Conservation (phyloP, 2,329 filamentous ascomycete genomes). For the Juglanconis juglandina region DNA sequence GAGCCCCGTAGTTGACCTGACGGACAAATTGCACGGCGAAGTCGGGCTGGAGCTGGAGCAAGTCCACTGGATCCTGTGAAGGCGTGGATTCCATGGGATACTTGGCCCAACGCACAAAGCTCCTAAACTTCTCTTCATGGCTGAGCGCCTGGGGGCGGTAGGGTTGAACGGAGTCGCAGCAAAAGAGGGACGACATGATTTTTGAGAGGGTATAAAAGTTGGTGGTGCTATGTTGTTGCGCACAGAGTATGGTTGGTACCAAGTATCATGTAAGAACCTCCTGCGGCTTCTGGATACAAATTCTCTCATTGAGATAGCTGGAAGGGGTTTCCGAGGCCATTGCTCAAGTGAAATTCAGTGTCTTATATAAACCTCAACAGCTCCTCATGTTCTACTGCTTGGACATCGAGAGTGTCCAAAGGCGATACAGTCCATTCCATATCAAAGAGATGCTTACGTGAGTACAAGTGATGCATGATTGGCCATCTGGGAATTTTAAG, state of each 20-base stretch:
- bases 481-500: not conserved
- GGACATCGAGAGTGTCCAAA: not conserved
- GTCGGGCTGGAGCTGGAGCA: constrained; percentile 11
- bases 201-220: not conserved
- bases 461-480: not conserved
- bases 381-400: not conserved
- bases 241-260: not conserved
- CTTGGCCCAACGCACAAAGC: constrained; percentile 30
- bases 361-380: not conserved
- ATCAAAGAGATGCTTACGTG: not conserved
- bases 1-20: constrained; percentile 42
- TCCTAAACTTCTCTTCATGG: constrained; percentile 26
- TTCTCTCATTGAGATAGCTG: not conserved
- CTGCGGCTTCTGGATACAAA: not conserved
- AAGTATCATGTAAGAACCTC: too few species aligned
- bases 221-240: not conserved
- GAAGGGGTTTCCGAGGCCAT: not conserved
- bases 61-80: constrained; percentile 3
- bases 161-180: constrained; percentile 22
- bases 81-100: constrained; percentile 22
- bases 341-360: not conserved
- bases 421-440: not conserved
- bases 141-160: constrained; percentile 24
- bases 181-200: constrained; percentile 24
- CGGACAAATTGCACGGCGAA: constrained; percentile 39